Evolutionary conservation across 2,329 filamentous ascomycete species (phyloP).

Genomic region (Aciculosporium take): DNA sequence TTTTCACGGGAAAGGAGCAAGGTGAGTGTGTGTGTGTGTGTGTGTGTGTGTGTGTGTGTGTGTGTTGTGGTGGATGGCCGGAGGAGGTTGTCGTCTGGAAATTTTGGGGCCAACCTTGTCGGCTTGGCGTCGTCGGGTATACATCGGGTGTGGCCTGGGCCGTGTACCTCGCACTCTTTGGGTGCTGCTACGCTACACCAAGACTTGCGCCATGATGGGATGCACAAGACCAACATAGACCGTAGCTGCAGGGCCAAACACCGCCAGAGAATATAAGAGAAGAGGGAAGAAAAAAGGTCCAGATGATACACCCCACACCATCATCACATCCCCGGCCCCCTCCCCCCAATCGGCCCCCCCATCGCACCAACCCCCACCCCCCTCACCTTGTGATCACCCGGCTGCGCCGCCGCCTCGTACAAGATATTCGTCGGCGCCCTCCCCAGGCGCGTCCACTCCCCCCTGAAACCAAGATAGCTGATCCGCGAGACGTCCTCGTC

Average conservation of each 20-base stretch:
- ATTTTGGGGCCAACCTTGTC: not conserved
- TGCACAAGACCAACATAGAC: too few species aligned
- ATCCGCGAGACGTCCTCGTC: slow-evolving; percentile 70
- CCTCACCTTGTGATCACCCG: slow-evolving; percentile 64
- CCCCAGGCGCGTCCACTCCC: slow-evolving; percentile 80
- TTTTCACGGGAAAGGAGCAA: too few species aligned
- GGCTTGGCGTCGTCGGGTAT: slow-evolving; percentile 5
- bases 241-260: too few species aligned
- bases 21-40: too few species aligned
- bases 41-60: too few species aligned
- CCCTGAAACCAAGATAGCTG: slow-evolving; percentile 81
- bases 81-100: not conserved
- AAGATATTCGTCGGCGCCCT: slow-evolving; percentile 60
- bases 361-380: slow-evolving; percentile 40
- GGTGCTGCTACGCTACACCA: too few species aligned
- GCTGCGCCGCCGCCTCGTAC: slow-evolving; percentile 90
- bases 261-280: too few species aligned
- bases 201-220: too few species aligned
- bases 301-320: not conserved
- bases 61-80: not conserved
- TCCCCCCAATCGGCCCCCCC: slow-evolving; percentile 37
- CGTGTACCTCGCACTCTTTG: too few species aligned
- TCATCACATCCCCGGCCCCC: slow-evolving; percentile 19
- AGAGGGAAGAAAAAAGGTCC: not conserved
- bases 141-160: slow-evolving; percentile 4